phyloP scores from a whole-genome alignment of 2,329 filamentous ascomycete species.

The Mollisiaceae sp. region DNA sequence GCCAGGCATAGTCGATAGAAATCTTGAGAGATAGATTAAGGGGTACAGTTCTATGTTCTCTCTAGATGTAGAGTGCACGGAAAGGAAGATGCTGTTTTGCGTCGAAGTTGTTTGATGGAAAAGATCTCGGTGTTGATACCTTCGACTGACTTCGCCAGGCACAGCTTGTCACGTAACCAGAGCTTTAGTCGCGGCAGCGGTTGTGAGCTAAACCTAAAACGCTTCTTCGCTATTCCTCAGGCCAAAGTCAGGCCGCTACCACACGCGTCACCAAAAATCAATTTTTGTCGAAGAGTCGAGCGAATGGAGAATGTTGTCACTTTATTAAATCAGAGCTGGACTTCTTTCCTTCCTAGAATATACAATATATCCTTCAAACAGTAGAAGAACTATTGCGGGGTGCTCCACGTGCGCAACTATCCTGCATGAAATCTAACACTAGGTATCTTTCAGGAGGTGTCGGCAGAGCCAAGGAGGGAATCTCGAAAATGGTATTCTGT shows the following conservation, averaged over 20 bases:
- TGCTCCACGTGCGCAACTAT: slow-evolving; percentile 4
- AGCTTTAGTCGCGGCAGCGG: not conserved
- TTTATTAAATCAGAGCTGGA: slow-evolving; percentile 1
- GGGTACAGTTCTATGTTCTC: not conserved
- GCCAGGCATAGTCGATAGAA: slow-evolving; percentile 72
- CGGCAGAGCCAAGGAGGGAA: slow-evolving; percentile 20
- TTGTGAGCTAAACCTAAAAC: slow-evolving; percentile 6
- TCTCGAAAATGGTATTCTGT: slow-evolving; percentile 25
- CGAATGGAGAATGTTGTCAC: slow-evolving; percentile 1
- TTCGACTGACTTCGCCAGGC: slow-evolving; percentile 23
- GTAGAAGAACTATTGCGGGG: not conserved
- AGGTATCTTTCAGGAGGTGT: slow-evolving; percentile 25
- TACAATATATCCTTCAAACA: slow-evolving; percentile 1
- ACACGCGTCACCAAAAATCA: slow-evolving; percentile 11
- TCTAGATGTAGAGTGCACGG: slow-evolving; percentile 3
- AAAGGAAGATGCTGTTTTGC: slow-evolving; percentile 6
- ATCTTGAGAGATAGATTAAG: not conserved
- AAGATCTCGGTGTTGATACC: slow-evolving; percentile 18
- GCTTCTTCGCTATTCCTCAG: not conserved
- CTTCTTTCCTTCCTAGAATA: not conserved
- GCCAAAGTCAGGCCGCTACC: not conserved
- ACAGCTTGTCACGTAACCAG: slow-evolving; percentile 26
- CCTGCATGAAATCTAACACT: slow-evolving; percentile 23
- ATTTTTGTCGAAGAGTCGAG: slow-evolving; percentile 1
- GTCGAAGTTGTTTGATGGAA: slow-evolving; percentile 13